Base-by-base conservation (phyloP, 371 early-diverging fungal genomes). In the Apophysomyces trapeziformis region DNA sequence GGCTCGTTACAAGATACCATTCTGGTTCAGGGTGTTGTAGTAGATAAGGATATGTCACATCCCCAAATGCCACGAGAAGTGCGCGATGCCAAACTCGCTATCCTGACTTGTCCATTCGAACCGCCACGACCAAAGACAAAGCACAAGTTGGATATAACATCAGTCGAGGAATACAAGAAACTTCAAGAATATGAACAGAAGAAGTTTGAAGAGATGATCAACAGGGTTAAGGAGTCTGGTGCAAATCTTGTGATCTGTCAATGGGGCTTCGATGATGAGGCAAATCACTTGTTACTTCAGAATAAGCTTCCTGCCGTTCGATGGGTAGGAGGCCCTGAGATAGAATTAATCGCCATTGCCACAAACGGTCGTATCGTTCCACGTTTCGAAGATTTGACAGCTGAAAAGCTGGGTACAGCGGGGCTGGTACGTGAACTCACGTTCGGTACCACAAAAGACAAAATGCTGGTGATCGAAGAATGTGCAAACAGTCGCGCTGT, bases 241-340 rank as follows among this genome's bases (percentile, higher is more conserved):
- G 98, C 99, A 58, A 97, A 97, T 84, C 71, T 99, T 21, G 99
- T 98, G 39, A 93, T 99, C 57, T 99, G 99, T 86, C 99, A 99
- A 82, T 99, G 99, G 99, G 99, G 99, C 64, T 99, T 99, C 77
- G 99, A 99, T 82, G 99, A 99, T 76, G 99, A 99, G 82, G 99
- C 99, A 54, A 99, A 99, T 84, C 98, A 98, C 76, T 83, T 99
- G 75, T 84, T 99, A 57, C 81, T 99, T 86, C 97, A 99, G 81
- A 94, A 97, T 82, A 77, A 97, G 74, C 87, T 99, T 38, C 99
- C 99, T 38, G 98, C 99, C 65, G 96, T 99, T 38, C 89, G 99
- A 67, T 99, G 99, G 99, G 99, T 99, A 26, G 99, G 99, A 65
- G 99, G 99, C 32, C 96, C 98, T 26, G 99, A 99, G 76, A 92